These are phyloP conservation scores for Coffea humblotiana DNA, from an alignment of 305 asterid species.

Conservation along the genomic window DNA sequence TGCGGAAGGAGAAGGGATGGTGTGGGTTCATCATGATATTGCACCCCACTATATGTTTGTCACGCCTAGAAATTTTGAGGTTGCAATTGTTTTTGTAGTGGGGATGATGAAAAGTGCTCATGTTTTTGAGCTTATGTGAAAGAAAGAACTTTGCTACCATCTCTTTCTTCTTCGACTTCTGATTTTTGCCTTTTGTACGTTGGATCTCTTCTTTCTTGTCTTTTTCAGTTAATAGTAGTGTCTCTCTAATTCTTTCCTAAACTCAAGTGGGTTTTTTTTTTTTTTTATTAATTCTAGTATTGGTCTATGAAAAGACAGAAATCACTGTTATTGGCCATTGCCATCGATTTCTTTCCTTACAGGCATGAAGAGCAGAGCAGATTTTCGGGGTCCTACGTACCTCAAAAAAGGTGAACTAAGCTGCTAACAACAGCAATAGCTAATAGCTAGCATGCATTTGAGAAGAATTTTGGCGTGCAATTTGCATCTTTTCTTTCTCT, in stretches of 20 bases:
- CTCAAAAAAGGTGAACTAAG: neutral
- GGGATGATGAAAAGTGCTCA: conserved; percentile 14
- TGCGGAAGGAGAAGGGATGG: conserved; percentile 32
- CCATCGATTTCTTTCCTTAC: neutral
- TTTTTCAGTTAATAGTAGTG: neutral
- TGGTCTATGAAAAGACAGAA: neutral
- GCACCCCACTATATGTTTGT: conserved; percentile 78
- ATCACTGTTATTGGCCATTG: neutral
- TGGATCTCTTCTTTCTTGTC: neutral
- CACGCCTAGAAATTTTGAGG: conserved; percentile 69
- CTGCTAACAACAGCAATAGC: conserved; percentile 1
- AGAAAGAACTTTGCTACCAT: conserved; percentile 14
- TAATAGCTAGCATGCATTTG: neutral
- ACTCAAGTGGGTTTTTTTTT: neutral
- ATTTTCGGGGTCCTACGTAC: neutral
- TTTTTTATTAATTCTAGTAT: neutral
- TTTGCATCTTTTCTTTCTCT: neutral
- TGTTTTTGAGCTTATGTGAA: conserved; percentile 18
- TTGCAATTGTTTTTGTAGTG: conserved; percentile 34
- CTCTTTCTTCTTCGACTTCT: conserved; percentile 3
- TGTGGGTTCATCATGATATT: conserved; percentile 69
- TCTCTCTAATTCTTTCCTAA: neutral
- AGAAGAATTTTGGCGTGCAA: conserved; percentile 6
- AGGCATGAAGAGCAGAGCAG: neutral
- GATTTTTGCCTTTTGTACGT: conserved; percentile 1